Conservation (phyloP, 2,329 filamentous ascomycete species). For the Trichoderma sp. region DNA sequence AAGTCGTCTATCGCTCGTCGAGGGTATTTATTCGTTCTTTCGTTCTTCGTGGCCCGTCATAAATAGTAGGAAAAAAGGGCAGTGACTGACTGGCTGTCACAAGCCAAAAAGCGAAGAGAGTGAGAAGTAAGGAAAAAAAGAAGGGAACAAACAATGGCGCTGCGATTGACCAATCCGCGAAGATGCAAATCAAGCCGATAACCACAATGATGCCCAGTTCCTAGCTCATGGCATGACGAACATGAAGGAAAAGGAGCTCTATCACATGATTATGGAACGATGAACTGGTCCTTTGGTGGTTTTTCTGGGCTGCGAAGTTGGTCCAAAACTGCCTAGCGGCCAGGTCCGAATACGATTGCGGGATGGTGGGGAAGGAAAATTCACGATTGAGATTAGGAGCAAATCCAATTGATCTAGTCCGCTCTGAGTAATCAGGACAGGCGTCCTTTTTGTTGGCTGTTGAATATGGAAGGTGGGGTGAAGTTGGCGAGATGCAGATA, state of each 20-base stretch:
- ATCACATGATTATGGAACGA: slow-evolving; percentile 31
- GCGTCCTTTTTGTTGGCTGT: neutral
- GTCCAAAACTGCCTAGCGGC: slow-evolving; percentile 20
- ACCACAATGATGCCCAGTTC: neutral
- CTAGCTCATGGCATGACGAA: slow-evolving; percentile 28
- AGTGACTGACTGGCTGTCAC: neutral
- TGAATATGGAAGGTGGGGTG: slow-evolving; percentile 15
- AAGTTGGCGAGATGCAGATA: neutral
- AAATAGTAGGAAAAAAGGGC: neutral
- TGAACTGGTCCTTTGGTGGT: slow-evolving; percentile 1
- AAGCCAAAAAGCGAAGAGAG: neutral
- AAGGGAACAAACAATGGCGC: neutral
- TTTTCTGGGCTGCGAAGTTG: slow-evolving; percentile 5
- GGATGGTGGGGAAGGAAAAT: slow-evolving; percentile 14
- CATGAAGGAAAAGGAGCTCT: slow-evolving; percentile 20
- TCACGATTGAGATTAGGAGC: neutral
- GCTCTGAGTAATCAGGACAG: neutral
- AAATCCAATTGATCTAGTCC: neutral
- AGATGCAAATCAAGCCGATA: slow-evolving; percentile 6
- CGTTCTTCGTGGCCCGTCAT: slow-evolving; percentile 8
- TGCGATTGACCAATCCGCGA: slow-evolving; percentile 8
- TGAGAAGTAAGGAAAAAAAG: neutral
- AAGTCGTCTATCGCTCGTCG: slow-evolving; percentile 2
- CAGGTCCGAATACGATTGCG: slow-evolving; percentile 28
- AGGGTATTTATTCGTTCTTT: slow-evolving; percentile 12